Conservation (phyloP, 2,329 filamentous ascomycete species). For the Lecanicillium sp. region DNA sequence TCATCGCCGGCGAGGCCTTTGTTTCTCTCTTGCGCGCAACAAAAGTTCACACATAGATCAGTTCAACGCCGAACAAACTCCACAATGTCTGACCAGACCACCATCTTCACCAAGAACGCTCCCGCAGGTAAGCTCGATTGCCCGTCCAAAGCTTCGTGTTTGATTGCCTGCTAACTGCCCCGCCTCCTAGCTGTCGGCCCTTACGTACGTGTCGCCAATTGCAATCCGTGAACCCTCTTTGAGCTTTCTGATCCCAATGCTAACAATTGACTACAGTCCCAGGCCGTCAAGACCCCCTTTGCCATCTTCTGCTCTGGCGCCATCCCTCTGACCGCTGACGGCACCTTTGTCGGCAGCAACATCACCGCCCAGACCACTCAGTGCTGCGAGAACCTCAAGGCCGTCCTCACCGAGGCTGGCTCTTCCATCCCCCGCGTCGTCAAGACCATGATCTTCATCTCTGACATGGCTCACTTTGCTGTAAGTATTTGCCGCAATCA, state of each 20-base stretch:
- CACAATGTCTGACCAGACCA: slow-evolving; percentile 38
- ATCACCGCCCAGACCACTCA: slow-evolving; percentile 56
- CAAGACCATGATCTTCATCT: slow-evolving; percentile 87
- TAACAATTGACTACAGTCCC: slow-evolving; percentile 37
- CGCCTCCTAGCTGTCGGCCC: slow-evolving; percentile 46
- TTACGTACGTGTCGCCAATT: slow-evolving; percentile 40
- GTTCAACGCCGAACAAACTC: slow-evolving; percentile 21
- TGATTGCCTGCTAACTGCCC: slow-evolving; percentile 7
- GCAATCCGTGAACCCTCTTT: not conserved
- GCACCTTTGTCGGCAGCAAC: slow-evolving; percentile 47
- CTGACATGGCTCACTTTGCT: slow-evolving; percentile 83
- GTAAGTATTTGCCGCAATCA: slow-evolving; percentile 29
- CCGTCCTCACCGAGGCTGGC: slow-evolving; percentile 74
- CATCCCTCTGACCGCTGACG: slow-evolving; percentile 58
- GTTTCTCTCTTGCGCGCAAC: slow-evolving; percentile 6
- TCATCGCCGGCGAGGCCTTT: slow-evolving; percentile 3
- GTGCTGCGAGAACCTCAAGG: slow-evolving; percentile 70
- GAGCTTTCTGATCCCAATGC: slow-evolving; percentile 3
- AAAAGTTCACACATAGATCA: slow-evolving; percentile 23
- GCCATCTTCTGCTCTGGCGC: slow-evolving; percentile 63
- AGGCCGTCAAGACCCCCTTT: slow-evolving; percentile 56
- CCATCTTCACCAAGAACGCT: slow-evolving; percentile 51
- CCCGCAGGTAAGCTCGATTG: slow-evolving; percentile 41
- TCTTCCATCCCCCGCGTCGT: slow-evolving; percentile 73
- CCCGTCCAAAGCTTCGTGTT: not conserved